phyloP scores from a whole-genome alignment of 805 yeast species.

The Saturnispora diversa region DNA sequence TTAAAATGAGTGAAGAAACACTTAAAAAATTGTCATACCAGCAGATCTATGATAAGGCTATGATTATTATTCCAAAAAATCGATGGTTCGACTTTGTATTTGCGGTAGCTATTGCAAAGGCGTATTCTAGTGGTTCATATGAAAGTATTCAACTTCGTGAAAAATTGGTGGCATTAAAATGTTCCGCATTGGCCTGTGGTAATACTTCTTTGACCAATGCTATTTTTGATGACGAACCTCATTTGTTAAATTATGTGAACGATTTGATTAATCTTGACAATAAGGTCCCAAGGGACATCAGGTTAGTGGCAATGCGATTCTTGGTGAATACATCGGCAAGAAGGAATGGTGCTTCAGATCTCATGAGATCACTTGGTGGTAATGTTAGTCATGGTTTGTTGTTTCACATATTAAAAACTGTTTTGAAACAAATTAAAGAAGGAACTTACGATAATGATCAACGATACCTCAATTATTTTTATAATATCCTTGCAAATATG shows the following conservation, averaged over 20 bases:
- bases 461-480: conserved; percentile 34
- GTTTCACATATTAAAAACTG: conserved; percentile 60
- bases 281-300: conserved; percentile 42
- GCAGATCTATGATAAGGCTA: conserved; percentile 57
- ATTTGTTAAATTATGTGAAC: conserved; percentile 57
- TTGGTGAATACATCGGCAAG: conserved; percentile 62
- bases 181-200: conserved; percentile 56
- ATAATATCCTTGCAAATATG: conserved; percentile 55
- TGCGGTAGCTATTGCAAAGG: conserved; percentile 58
- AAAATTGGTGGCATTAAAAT: conserved; percentile 53
- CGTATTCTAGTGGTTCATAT: conserved; percentile 49
- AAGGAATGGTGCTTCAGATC: conserved; percentile 65
- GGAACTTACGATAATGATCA: conserved; percentile 23
- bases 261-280: conserved; percentile 67
- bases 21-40: conserved; percentile 47
- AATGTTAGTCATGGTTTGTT: conserved; percentile 79
- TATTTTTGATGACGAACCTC: conserved; percentile 66
- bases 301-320: conserved; percentile 55
- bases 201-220: conserved; percentile 55
- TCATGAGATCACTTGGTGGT: conserved; percentile 72
- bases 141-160: conserved; percentile 50
- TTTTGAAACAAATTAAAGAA: conserved; percentile 42
- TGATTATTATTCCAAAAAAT: conserved; percentile 50
- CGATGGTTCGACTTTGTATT: conserved; percentile 56
- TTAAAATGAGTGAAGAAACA: conserved; percentile 46